These are phyloP conservation scores for Cichorium intybus DNA, from an alignment of 140 eudicot species.

Conservation along the genomic window DNA sequence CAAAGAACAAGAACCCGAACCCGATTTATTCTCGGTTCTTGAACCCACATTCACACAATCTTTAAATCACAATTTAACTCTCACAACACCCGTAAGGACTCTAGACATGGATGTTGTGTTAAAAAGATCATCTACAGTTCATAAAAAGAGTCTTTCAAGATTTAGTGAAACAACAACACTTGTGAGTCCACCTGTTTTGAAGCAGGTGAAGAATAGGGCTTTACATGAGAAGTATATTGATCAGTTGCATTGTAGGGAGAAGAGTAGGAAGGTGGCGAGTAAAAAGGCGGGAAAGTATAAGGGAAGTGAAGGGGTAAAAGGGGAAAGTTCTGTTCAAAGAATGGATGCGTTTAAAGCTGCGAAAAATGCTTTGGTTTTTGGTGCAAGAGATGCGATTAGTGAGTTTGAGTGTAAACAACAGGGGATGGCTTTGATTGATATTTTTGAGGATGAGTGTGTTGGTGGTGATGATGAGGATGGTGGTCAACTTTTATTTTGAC, in stretches of 20 bases:
- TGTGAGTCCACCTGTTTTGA: constrained; percentile 78
- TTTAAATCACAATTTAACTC: constrained; percentile 13
- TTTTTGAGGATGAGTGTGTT: constrained; percentile 37
- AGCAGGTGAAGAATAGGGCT: constrained; percentile 76
- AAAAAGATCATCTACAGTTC: constrained; percentile 45
- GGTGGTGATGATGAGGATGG: constrained; percentile 33
- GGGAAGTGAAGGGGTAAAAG: constrained; percentile 23
- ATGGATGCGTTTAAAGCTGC: constrained; percentile 58
- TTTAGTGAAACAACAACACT: constrained; percentile 40
- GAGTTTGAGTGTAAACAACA: constrained; percentile 52
- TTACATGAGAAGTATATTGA: constrained; percentile 88
- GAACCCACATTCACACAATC: constrained; percentile 44
- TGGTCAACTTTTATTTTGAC: constrained; percentile 16
- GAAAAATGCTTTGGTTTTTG: constrained; percentile 60
- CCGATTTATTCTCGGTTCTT: constrained; percentile 64
- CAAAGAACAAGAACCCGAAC: constrained; percentile 41
- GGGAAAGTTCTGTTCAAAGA: constrained; percentile 25
- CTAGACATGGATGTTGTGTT: constrained; percentile 22
- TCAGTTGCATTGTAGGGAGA: constrained; percentile 66
- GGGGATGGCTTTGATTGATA: constrained; percentile 22
- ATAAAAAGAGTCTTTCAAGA: constrained; percentile 45
- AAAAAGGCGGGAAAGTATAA: constrained; percentile 36
- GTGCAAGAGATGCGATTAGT: constrained; percentile 66
- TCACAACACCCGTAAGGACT: constrained; percentile 47
- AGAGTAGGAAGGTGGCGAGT: constrained; percentile 57